A percentile compares a stretch with the other conserved stretches of the same genome.
These are phyloP conservation scores for Volvox reticuliferus DNA, from an alignment of 139 green algal genomes.

Conservation along the genomic window DNA sequence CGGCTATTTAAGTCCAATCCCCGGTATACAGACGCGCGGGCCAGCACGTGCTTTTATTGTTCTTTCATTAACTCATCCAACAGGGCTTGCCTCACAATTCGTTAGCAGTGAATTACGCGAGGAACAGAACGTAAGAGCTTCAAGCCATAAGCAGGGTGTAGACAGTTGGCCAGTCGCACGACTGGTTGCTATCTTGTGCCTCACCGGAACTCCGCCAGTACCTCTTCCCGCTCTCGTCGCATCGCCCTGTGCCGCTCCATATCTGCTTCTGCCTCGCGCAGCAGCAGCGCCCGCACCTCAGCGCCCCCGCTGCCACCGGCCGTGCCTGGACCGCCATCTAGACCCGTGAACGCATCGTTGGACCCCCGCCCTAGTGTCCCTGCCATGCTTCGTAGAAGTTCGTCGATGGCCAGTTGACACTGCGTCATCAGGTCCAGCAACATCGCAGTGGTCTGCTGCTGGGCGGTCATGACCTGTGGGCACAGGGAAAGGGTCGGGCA, in stretches of 20 bases:
- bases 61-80: too few relatives aligned
- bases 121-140: too few relatives aligned
- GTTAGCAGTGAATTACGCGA: too few relatives aligned
- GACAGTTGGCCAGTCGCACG: too few relatives aligned
- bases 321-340: neutral
- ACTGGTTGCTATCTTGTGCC: neutral
- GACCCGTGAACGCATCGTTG: neutral
- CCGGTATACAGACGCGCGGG: too few relatives aligned
- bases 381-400: neutral
- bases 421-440: conserved; percentile 56
- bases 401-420: conserved; percentile 27
- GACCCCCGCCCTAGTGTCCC: neutral
- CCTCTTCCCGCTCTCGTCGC: conserved; percentile 53
- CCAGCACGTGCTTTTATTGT: too few relatives aligned
- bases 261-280: conserved; percentile 25
- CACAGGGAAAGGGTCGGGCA: too few relatives aligned
- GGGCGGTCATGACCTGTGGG: conserved; percentile 38
- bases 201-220: conserved; percentile 64
- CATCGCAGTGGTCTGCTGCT: conserved; percentile 74
- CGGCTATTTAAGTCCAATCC: too few relatives aligned
- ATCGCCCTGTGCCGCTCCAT: conserved; percentile 37
- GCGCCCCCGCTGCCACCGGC: neutral
- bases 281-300: conserved; percentile 20
- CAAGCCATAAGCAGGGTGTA: too few relatives aligned
- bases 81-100: too few relatives aligned